Evolutionary conservation across 139 green algal species (phyloP).

Genomic region (Gonium pectorale): DNA sequence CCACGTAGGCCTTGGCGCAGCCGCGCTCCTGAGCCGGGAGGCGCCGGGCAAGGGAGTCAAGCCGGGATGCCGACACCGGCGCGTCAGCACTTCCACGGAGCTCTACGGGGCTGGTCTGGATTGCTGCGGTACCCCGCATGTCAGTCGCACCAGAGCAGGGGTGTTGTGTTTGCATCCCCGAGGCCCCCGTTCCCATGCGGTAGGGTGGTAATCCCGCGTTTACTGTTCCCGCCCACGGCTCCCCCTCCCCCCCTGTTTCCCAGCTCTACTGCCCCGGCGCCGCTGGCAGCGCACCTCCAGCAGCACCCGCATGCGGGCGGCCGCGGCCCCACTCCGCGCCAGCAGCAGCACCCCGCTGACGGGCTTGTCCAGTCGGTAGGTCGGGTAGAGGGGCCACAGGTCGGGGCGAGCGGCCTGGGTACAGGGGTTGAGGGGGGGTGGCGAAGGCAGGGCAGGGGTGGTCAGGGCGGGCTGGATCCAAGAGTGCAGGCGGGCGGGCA

Average conservation of each 20-base stretch:
- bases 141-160: no score
- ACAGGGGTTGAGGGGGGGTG: background rate
- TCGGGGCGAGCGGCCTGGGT: conserved; percentile 62
- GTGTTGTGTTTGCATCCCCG: no score
- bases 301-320: conserved; percentile 64
- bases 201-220: no score
- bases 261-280: background rate
- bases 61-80: no score
- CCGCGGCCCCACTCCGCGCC: conserved; percentile 67
- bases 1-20: conserved; percentile 90
- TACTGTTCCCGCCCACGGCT: background rate
- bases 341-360: conserved; percentile 93
- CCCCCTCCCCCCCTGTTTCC: background rate
- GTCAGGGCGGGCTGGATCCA: no score
- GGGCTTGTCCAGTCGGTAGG: conserved; percentile 87
- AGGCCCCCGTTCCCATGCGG: no score
- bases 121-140: no score
- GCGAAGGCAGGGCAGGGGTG: background rate
- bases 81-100: no score
- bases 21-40: conserved; percentile 32
- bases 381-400: conserved; percentile 75
- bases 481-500: no score
- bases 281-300: conserved; percentile 61
- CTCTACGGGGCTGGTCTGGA: no score
- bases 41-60: no score